Conservation (phyloP, 2,329 filamentous ascomycete species). For the Aspergillus sp. region DNA sequence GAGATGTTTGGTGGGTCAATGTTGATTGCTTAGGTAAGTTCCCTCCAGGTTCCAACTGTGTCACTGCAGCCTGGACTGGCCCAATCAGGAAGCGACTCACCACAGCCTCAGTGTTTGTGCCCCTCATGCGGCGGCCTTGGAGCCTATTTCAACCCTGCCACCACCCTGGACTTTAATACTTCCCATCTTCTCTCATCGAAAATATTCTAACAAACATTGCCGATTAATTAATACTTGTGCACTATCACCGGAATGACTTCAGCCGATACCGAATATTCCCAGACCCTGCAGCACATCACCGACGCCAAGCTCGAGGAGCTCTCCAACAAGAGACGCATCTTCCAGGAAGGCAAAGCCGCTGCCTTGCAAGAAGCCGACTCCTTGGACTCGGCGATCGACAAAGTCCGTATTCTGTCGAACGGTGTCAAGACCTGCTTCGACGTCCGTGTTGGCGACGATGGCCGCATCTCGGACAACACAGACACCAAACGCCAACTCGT, state of each 20-base stretch:
- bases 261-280: conserved; percentile 8
- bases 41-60: too few relatives aligned
- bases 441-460: conserved; percentile 5
- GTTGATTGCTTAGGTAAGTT: too few relatives aligned
- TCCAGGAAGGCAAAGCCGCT: conserved; percentile 6
- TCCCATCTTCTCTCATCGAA: background rate
- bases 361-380: background rate
- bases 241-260: background rate
- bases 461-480: background rate
- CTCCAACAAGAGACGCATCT: conserved; percentile 13
- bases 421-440: conserved; percentile 13
- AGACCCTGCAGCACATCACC: conserved; percentile 16
- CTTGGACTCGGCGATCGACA: background rate
- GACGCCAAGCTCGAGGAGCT: conserved; percentile 16
- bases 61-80: too few relatives aligned
- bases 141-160: background rate
- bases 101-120: background rate
- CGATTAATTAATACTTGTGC: too few relatives aligned
- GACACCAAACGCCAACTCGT: background rate
- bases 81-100: too few relatives aligned
- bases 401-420: conserved; percentile 3
- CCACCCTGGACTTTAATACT: background rate
- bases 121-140: too few relatives aligned
- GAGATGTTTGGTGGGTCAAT: too few relatives aligned
- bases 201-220: too few relatives aligned